phyloP scores from a whole-genome alignment of 2,329 filamentous ascomycete genomes.

The Cercospora beticola region DNA sequence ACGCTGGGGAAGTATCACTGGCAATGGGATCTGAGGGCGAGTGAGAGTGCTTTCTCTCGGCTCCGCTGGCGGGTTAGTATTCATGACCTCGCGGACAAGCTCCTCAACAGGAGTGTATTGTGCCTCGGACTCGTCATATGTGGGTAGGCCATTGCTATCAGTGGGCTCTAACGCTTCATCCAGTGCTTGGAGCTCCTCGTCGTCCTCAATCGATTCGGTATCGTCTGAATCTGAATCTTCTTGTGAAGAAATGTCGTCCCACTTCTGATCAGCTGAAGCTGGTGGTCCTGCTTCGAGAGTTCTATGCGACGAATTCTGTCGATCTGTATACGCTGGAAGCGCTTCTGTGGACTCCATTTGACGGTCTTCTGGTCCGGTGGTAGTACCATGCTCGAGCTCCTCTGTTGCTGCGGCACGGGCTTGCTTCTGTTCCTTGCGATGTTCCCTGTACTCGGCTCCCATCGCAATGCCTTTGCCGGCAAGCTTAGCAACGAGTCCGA shows the following conservation, averaged over 20 bases:
- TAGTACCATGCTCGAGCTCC: not conserved
- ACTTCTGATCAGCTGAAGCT: constrained; percentile 2
- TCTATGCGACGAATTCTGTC: not conserved
- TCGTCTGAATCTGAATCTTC: constrained; percentile 11
- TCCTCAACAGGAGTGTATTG: constrained; percentile 21
- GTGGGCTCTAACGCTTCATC: constrained; percentile 31
- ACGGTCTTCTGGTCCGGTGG: not conserved
- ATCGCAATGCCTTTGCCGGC: constrained; percentile 33
- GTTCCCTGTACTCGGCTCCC: constrained; percentile 33
- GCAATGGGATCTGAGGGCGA: constrained; percentile 39
- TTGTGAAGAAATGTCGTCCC: constrained; percentile 5
- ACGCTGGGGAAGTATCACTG: constrained; percentile 55
- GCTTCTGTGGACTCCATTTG: constrained; percentile 1
- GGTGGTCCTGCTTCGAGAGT: constrained; percentile 2
- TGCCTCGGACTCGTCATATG: constrained; percentile 32
- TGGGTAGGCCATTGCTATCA: constrained; percentile 27
- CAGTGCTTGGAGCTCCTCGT: constrained; percentile 35
- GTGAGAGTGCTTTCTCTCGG: not conserved
- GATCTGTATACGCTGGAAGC: constrained; percentile 16
- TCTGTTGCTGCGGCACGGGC: constrained; percentile 19
- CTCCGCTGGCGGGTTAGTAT: not conserved
- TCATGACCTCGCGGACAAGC: constrained; percentile 30
- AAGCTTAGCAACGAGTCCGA: not conserved
- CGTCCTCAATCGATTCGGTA: constrained; percentile 29
- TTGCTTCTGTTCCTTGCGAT: constrained; percentile 30